Base-by-base conservation (phyloP, 1,284 basidiomycete genomes). In the Amylostereum areolatum region DNA sequence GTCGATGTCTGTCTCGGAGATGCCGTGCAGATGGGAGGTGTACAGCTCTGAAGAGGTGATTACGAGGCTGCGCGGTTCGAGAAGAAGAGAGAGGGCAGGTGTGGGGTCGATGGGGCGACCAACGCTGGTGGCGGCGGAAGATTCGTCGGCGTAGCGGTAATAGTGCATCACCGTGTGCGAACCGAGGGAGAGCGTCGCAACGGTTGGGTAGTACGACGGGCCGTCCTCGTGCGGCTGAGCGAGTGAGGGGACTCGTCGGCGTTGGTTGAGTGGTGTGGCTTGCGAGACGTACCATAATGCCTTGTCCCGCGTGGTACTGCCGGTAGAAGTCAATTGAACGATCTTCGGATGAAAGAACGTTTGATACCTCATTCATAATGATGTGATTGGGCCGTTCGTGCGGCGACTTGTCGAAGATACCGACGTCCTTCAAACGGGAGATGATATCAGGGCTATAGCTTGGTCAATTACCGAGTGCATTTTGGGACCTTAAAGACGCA, bases 181-280 rank as follows among this genome's bases (percentile, higher is more conserved):
- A 30, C 87, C 88, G 47, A 97, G 71, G 9, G 92, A 94, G 49
- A 97, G 72, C 8, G 94, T 97, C 1, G 92, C 88, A 0, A 97
- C 94, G 5, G 89, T 83, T 0, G 93, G 89, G 58, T 85, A 74
- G 68, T 97, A 97, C 3, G 88, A 82, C 0, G 88, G 85, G 0
- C 95, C 94, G 63, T 97, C 95, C 68, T 97, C 85, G 60, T 97
- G 95, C 1, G 93, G 92, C 91, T 93, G 63, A 9, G 8, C 3
- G 33, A 47, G 50, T 49, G 48, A 48, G 52, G 24, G 41, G 11
- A 5, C 5, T 33, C 24, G 12, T 24, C n/a, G 42, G 1, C 11
- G 53, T 52, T 40, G 42, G 52, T 52, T 43, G 44, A 52, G 46
- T 48, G 43, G 35, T 30, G 12, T 45, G 31, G 47, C 42, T 36